Conservation (phyloP, 2,329 filamentous ascomycete species). For the Neonectria ditissima region DNA sequence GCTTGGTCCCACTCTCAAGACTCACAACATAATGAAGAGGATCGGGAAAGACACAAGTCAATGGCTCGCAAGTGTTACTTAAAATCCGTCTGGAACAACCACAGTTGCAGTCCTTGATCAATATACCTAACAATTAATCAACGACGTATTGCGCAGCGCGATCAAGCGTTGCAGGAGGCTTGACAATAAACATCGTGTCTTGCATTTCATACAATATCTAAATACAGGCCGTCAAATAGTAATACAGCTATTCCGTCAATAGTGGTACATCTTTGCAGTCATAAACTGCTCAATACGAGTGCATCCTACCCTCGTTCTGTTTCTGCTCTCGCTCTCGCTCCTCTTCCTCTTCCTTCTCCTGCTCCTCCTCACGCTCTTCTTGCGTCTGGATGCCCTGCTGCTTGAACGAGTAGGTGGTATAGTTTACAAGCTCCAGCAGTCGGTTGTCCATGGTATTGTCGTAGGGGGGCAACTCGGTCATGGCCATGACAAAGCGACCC, state of each 20-base stretch:
- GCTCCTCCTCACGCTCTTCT: neutral
- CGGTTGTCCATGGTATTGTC: slow-evolving; percentile 44
- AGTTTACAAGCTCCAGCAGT: slow-evolving; percentile 31
- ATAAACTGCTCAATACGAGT: neutral
- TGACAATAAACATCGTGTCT: neutral
- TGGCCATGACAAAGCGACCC: slow-evolving; percentile 54
- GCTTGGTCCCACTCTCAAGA: too few species aligned
- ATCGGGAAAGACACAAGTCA: too few species aligned
- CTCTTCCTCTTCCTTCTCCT: neutral
- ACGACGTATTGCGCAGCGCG: too few species aligned
- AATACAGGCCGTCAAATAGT: slow-evolving; percentile 1
- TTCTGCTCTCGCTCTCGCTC: neutral
- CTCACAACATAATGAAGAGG: too few species aligned
- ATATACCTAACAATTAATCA: too few species aligned
- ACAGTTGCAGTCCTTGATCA: too few species aligned
- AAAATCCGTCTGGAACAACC: too few species aligned
- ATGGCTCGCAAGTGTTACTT: too few species aligned
- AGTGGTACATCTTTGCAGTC: slow-evolving; percentile 22
- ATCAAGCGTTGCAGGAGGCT: too few species aligned
- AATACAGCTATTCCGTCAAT: slow-evolving; percentile 5
- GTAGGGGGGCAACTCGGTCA: slow-evolving; percentile 53
- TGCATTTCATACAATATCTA: slow-evolving; percentile 2
- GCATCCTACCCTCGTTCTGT: neutral
- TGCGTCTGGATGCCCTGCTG: slow-evolving; percentile 14
- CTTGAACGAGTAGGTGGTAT: slow-evolving; percentile 15